Percentiles rank a stretch among this genome's conserved stretches.
phyloP scores from a whole-genome alignment of 2,329 filamentous ascomycete species.

The Ophiostoma sp. region DNA sequence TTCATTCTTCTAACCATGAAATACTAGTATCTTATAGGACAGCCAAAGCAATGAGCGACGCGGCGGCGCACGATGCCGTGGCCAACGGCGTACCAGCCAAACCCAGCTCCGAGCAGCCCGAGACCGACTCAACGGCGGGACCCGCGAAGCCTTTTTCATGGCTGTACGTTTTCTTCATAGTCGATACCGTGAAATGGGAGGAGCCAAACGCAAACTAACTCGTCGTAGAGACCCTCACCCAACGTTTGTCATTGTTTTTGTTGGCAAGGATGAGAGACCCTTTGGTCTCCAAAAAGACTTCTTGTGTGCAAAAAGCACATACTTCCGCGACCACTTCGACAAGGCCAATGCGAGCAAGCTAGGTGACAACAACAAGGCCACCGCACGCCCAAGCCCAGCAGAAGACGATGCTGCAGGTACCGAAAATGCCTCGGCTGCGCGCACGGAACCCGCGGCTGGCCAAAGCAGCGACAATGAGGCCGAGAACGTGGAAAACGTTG shows the following conservation, averaged over 20 bases:
- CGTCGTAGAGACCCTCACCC: conserved; percentile 47
- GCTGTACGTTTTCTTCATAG: conserved; percentile 27
- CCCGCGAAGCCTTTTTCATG: conserved; percentile 29
- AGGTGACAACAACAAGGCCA: too few relatives aligned
- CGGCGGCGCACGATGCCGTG: background rate
- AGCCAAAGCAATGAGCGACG: background rate
- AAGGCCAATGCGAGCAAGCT: background rate
- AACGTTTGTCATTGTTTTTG: conserved; percentile 50
- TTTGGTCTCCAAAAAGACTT: conserved; percentile 57
- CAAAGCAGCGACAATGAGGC: background rate
- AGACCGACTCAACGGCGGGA: background rate
- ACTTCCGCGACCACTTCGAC: conserved; percentile 45
- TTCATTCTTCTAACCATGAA: background rate
- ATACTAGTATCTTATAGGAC: background rate
- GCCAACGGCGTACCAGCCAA: background rate
- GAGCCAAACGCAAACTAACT: background rate
- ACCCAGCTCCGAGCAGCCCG: background rate
- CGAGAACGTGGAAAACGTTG: conserved; percentile 34
- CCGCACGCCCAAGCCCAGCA: too few relatives aligned
- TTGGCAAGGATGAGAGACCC: conserved; percentile 47
- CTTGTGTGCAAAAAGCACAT: conserved; percentile 47
- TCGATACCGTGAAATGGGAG: background rate
- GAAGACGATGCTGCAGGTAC: too few relatives aligned
- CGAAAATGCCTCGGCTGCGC: too few relatives aligned
- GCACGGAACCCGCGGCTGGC: too few relatives aligned